These are phyloP conservation scores for Melampsora larici-populina DNA, from an alignment of 1,284 basidiomycete genomes.

Conservation along the genomic window DNA sequence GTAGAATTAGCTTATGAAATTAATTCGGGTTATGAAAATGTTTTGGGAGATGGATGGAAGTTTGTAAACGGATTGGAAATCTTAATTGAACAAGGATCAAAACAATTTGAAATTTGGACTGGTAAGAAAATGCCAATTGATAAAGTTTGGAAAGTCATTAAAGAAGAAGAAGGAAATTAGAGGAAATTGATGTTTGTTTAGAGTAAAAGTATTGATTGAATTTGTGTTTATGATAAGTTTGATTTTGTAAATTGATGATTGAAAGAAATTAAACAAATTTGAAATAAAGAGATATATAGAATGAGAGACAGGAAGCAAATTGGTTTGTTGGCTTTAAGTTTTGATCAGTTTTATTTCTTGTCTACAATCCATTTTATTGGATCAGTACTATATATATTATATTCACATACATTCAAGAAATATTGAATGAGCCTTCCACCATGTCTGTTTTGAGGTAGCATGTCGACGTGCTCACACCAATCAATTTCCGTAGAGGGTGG, in stretches of 20 bases:
- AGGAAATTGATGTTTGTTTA: not conserved
- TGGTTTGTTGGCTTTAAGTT: too few relatives aligned
- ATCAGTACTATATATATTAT: too few relatives aligned
- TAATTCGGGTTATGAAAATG: slow-evolving; percentile 65
- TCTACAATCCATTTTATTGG: too few relatives aligned
- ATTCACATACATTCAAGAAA: too few relatives aligned
- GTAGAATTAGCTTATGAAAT: slow-evolving; percentile 83
- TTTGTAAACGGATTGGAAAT: slow-evolving; percentile 75
- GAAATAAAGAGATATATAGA: not conserved
- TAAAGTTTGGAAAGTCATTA: slow-evolving; percentile 40
- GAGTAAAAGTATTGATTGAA: too few relatives aligned
- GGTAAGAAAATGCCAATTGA: slow-evolving; percentile 45
- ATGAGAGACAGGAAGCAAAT: too few relatives aligned
- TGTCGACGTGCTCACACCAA: too few relatives aligned
- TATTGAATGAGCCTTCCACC: too few relatives aligned
- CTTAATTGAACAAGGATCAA: slow-evolving; percentile 78
- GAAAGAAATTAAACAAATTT: not conserved
- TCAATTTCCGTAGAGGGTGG: too few relatives aligned
- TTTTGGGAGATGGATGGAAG: slow-evolving; percentile 63
- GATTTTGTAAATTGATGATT: not conserved
- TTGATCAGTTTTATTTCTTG: not conserved
- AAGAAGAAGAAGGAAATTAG: slow-evolving; percentile 16
- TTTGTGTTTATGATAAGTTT: too few relatives aligned
- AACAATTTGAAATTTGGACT: slow-evolving; percentile 80
- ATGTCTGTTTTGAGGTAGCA: too few relatives aligned